Conservation (phyloP, 768 basidiomycete species). For the Tulasnella sp. region DNA sequence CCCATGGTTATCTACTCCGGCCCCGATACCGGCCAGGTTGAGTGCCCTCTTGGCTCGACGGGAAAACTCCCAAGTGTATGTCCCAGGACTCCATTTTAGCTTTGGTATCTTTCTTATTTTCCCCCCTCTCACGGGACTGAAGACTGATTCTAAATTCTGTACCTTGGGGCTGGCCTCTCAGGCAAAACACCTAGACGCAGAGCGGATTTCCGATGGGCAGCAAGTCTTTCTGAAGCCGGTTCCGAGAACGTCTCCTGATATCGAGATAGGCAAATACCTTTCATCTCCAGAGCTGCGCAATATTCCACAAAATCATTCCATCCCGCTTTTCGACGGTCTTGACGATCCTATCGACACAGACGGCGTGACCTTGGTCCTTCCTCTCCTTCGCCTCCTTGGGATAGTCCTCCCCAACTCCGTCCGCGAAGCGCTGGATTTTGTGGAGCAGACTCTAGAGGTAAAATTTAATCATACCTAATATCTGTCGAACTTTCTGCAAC, state of each 20-base stretch:
- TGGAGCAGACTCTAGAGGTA: constrained; percentile 27
- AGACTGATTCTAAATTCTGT: too few relatives aligned
- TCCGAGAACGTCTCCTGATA: constrained; percentile 11
- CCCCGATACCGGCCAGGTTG: constrained; percentile 29
- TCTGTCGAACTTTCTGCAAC: background rate
- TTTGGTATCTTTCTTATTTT: too few relatives aligned
- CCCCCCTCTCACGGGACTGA: too few relatives aligned
- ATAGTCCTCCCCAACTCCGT: too few relatives aligned
- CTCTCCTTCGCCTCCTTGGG: constrained; percentile 14
- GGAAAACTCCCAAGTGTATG: too few relatives aligned
- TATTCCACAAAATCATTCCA: constrained; percentile 16
- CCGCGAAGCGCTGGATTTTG: background rate
- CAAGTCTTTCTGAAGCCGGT: constrained; percentile 12
- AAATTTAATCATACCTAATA: background rate
- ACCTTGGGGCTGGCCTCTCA: too few relatives aligned
- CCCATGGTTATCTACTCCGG: constrained; percentile 20
- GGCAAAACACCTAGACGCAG: background rate
- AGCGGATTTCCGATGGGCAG: background rate
- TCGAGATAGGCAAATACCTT: constrained; percentile 8
- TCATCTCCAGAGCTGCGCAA: background rate
- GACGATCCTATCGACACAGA: background rate
- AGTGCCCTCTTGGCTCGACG: background rate
- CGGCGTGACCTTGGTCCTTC: constrained; percentile 19
- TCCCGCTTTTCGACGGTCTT: constrained; percentile 19
- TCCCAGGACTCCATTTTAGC: too few relatives aligned